Conservation (phyloP, 805 yeast genomes). For the Barnettozyma pratensis region DNA sequence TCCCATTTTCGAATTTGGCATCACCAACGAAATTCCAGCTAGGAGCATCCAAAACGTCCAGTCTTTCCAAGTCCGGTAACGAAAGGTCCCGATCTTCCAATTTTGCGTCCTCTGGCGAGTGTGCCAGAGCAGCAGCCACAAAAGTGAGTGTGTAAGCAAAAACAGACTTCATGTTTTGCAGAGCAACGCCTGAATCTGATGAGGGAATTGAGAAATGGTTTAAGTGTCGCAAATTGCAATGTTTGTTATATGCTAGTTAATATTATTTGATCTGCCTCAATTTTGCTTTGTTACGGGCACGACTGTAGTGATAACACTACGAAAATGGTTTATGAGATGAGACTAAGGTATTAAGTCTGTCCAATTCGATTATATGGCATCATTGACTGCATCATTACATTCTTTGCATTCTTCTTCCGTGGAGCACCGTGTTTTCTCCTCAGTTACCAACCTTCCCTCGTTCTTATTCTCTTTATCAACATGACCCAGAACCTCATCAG, state of each 20-base stretch:
- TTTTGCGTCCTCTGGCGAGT: constrained; percentile 19
- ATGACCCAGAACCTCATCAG: constrained; percentile 56
- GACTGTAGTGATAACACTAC: neutral
- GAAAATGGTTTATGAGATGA: too few relatives aligned
- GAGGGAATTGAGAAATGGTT: too few relatives aligned
- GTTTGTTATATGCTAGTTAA: neutral
- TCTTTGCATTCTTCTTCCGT: constrained; percentile 15
- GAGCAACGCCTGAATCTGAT: too few relatives aligned
- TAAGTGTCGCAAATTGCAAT: neutral
- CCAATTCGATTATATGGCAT: neutral
- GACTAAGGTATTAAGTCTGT: too few relatives aligned
- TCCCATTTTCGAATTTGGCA: constrained; percentile 43
- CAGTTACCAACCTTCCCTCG: constrained; percentile 16
- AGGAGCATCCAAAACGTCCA: constrained; percentile 22
- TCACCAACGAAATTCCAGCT: constrained; percentile 37
- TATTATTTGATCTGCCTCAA: neutral
- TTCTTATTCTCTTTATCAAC: constrained; percentile 37
- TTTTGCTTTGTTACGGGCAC: neutral
- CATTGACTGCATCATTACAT: constrained; percentile 10
- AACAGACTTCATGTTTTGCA: neutral
- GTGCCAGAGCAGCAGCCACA: constrained; percentile 8
- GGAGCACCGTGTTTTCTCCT: neutral
- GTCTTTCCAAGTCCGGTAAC: constrained; percentile 33
- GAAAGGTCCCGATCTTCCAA: constrained; percentile 28
- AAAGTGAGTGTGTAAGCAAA: neutral